Evolutionary conservation across 2,329 filamentous ascomycete species (phyloP), one percentile per base, ranked within the genome.

Genomic region (Fusarium albosuccineum): DNA sequence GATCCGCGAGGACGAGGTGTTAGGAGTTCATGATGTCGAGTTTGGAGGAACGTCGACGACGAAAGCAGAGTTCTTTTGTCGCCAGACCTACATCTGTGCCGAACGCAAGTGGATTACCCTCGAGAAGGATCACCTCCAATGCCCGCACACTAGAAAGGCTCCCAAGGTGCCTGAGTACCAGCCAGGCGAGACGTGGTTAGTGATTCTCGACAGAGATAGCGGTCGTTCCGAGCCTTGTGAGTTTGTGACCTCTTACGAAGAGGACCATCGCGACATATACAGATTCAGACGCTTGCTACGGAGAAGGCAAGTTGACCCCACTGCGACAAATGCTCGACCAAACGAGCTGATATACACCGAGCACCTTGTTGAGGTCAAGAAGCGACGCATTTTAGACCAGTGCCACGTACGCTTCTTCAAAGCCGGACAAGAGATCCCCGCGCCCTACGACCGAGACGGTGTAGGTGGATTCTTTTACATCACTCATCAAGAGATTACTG

Each of bases 401-500:
- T 95, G 92, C 64, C 75, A 86, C 2, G 78, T 95, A 2, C 83
- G 88, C 0, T 84, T 84, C 62, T 90, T 89, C 62, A 72, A 61
- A 1, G 66, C 74, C 1, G 70, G 71, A 0, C 79, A 86, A 9
- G 58, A 71, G 0, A 82, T 94, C 4, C 84, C 87, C 0, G 77
- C 82, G 0, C 91, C 91, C 0, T 96, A 94, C 74, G 81, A 88
- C 66, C 82, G 87, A 1, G 79, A 85, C 17, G 92, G 92, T 0
- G 85, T 84, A 0, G 91, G 89, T 0, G 87, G 91, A 62, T 84
- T 85, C 14, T 95, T 91, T 73, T 92, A 83, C 61, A 83, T 93
- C 9, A 87, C 84, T 0, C 81, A 83, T 48, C 67, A 74, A 34
- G 55, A 72, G 40, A 40, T 56, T 2, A 13, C 36, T 8, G 45